These are phyloP conservation scores for Flaveria floridana DNA, from an alignment of 140 eudicot genomes.

Conservation along the genomic window DNA sequence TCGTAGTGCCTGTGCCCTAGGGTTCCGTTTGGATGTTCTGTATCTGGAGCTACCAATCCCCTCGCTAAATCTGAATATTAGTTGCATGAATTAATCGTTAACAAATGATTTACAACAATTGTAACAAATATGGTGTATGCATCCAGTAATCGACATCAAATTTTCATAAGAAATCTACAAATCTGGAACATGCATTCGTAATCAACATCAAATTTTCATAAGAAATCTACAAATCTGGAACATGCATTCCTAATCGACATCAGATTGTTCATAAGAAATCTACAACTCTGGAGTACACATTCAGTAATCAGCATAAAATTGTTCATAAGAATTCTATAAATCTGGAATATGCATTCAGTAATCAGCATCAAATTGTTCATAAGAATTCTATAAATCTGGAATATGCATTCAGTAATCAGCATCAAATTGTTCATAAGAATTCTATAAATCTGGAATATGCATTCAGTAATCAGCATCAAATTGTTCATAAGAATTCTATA, in stretches of 20 bases:
- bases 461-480: slow-evolving; percentile 18
- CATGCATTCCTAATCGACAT: too few species aligned
- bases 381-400: slow-evolving; percentile 3
- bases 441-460: too few species aligned
- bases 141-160: not conserved
- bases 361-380: not conserved
- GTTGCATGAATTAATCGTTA: slow-evolving; percentile 26
- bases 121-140: not conserved
- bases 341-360: too few species aligned
- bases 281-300: not conserved
- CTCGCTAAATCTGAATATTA: slow-evolving; percentile 55
- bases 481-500: not conserved
- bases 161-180: too few species aligned
- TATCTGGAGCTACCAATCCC: slow-evolving; percentile 52
- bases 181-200: too few species aligned
- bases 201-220: not conserved
- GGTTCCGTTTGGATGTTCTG: slow-evolving; percentile 71
- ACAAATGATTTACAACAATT: not conserved
- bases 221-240: not conserved
- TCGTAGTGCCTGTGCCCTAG: slow-evolving; percentile 54
- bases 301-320: not conserved
- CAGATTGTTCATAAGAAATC: not conserved
- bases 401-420: not conserved
- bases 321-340: not conserved
- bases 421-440: not conserved